Evolutionary conservation across 2,329 filamentous ascomycete genomes (phyloP), one percentile per base, ranked within the genome.

Genomic region (Cordyceps cicadae): DNA sequence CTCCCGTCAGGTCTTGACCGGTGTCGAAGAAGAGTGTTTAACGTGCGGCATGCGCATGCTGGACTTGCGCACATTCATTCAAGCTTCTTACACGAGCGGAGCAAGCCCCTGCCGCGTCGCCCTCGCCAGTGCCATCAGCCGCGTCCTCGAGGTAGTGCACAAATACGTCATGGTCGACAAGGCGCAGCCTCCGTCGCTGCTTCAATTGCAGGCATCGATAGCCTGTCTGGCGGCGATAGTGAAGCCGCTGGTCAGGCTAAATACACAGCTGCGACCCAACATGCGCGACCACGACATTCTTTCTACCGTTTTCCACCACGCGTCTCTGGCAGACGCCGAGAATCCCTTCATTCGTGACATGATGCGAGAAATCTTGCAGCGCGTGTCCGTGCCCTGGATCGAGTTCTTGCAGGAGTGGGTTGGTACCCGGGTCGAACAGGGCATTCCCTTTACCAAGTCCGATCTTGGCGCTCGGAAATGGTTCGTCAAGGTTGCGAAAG

Each of bases 391-490:
- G 32, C 88, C 88, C 0, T 92, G 87, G 83, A 75, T 89, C 9
- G 80, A 85, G 57, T 81, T 87, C 56, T 77, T 88, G 8, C 82
- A 87, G 65, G 84, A 87, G 67, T 94, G 90, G 89, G 84, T 92
- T 62, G 90, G 90, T 0, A 80, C 90, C 12, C 80, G 77, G 62
- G 74, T 77, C 3, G 85, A 88, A 65, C 75, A 79, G 41, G 81
- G 83, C 1, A 73, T 82, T 12, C 79, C 79, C 0, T 67, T 86
- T 34, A 77, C 78, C 5, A 85, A 79, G 67, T 69, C 77, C 57
- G 69, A 69, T 41, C 51, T 74, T 3, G 76, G 77, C 19, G 70
- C 73, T 43, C 77, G 71, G 60, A 84, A 81, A 65, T 79, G 81
- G 26, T 89, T 90, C 66, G 79, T 89, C 63, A 82, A 79, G 58